Base-by-base conservation (phyloP, 768 basidiomycete species). In the Mycena rebaudengoi region DNA sequence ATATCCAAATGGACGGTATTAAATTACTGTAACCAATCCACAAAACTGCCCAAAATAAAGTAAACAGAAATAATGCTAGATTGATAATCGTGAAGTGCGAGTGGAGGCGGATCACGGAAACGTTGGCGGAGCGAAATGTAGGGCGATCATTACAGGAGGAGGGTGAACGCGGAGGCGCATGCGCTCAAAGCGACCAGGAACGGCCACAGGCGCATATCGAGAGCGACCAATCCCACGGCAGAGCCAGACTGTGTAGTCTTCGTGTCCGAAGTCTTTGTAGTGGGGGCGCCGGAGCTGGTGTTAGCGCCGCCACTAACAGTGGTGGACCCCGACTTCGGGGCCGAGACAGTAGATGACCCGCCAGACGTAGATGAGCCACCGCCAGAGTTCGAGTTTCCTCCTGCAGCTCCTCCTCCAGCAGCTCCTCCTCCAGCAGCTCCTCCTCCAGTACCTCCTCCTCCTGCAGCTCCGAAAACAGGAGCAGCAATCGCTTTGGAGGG, bases 401-500 rank as follows among this genome's bases (percentile, higher is more conserved):
- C 13, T n/a, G 51, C 41, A 21, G 66, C 25, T 3, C 23, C n/a
- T 33, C 41, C 16, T 46, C 35, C 35, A 26, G 14, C 10, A 18
- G 35, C 18, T 37, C 21, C 13, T 0, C 33, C 4, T 16, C 5
- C 13, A 21, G 39, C 29, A 16, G 39, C n/a, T 7, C 10, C 10
- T 18, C n/a, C 7, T 8, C 7, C 37, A 28, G 48, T 39, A 37
- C 39, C 14, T 45, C 20, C 51, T n/a, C 12, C 13, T 23, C 26
- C 39, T 43, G 66, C 69, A 12, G 46, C n/a, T n/a, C 64, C 32
- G 65, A 68, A 75, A 18, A 48, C 29, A 2, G 84, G 83, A n/a
- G 82, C 71, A 18, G 81, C 70, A 3, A 74, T 71, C 35, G 81
- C 82, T 14, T 61, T 75, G 12, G 77, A 74, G 12, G 85, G 73